Percentiles rank a stretch among this genome's conserved stretches.
Conservation (phyloP, 139 green algal genomes). For the Chlamydomonas sp. region DNA sequence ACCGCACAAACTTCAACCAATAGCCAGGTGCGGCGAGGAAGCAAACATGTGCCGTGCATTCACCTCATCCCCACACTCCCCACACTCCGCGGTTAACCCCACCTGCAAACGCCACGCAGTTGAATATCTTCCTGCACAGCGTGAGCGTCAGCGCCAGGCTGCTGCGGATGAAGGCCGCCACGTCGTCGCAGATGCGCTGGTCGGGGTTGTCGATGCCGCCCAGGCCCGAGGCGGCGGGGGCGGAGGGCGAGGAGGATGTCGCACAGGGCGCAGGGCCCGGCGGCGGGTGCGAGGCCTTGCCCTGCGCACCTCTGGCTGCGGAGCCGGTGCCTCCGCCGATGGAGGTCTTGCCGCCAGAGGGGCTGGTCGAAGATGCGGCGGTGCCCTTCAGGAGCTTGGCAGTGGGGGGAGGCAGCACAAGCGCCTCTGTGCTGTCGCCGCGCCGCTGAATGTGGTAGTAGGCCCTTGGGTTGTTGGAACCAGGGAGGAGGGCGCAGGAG, state of each 20-base stretch:
- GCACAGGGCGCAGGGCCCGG: not conserved
- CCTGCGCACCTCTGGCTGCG: not conserved
- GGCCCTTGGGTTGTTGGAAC: not conserved
- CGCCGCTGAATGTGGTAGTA: conserved; percentile 36
- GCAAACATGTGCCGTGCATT: not conserved
- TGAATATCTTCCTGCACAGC: conserved; percentile 82
- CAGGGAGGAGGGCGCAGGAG: no score
- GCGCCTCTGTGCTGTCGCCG: conserved; percentile 6
- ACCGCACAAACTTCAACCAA: no score
- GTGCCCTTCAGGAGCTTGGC: not conserved
- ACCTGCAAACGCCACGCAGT: conserved; percentile 86
- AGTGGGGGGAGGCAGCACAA: not conserved
- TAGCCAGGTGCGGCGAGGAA: no score
- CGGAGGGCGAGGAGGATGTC: not conserved
- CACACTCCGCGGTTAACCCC: conserved; percentile 7
- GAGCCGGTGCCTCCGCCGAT: not conserved
- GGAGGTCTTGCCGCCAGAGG: not conserved
- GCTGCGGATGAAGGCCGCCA: conserved; percentile 72
- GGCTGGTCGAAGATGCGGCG: not conserved
- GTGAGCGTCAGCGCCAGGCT: conserved; percentile 71
- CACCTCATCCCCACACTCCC: not conserved
- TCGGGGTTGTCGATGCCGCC: conserved; percentile 63
- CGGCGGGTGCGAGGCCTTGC: not conserved
- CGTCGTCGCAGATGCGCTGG: conserved; percentile 93
- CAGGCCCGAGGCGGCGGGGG: not conserved